Percentiles rank a stretch among this genome's conserved stretches.
Conservation (phyloP, 2,329 filamentous ascomycete genomes). For the Metarhizium album region DNA sequence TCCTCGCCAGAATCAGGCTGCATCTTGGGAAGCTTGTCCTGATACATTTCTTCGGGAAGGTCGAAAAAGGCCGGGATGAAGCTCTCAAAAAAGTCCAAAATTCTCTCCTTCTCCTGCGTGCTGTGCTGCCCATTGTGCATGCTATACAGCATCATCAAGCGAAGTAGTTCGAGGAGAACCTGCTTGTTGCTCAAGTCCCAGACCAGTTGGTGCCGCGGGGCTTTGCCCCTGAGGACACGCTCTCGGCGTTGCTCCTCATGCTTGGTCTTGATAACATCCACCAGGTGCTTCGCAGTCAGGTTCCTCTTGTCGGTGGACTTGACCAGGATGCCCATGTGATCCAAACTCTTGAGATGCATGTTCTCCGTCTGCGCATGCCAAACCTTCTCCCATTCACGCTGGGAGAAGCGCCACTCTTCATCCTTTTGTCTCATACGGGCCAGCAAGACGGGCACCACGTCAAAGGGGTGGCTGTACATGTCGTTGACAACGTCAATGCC, state of each 20-base stretch:
- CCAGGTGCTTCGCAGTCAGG: constrained; percentile 80
- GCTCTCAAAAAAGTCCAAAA: constrained; percentile 64
- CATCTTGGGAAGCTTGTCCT: constrained; percentile 56
- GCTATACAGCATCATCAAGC: constrained; percentile 53
- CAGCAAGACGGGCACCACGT: constrained; percentile 80
- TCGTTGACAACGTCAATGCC: constrained; percentile 79
- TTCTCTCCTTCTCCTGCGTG: constrained; percentile 60
- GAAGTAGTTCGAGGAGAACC: constrained; percentile 51
- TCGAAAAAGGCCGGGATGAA: constrained; percentile 72
- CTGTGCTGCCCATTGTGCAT: constrained; percentile 61
- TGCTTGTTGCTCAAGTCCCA: constrained; percentile 65
- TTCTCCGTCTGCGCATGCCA: constrained; percentile 94
- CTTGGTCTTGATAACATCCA: constrained; percentile 83
- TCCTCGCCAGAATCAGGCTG: constrained; percentile 64
- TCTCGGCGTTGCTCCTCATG: constrained; percentile 80
- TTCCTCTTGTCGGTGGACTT: constrained; percentile 86
- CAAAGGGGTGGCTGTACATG: constrained; percentile 73
- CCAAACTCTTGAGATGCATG: constrained; percentile 91
- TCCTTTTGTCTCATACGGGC: constrained; percentile 89
- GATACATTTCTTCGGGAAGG: constrained; percentile 57
- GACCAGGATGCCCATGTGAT: constrained; percentile 88
- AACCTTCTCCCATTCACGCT: constrained; percentile 97
- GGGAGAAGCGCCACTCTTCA: constrained; percentile 94
- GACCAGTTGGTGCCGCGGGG: constrained; percentile 61
- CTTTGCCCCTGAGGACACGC: constrained; percentile 49